Evolutionary conservation across 768 basidiomycete species (phyloP).

Genomic region (Phylloporus sp.): DNA sequence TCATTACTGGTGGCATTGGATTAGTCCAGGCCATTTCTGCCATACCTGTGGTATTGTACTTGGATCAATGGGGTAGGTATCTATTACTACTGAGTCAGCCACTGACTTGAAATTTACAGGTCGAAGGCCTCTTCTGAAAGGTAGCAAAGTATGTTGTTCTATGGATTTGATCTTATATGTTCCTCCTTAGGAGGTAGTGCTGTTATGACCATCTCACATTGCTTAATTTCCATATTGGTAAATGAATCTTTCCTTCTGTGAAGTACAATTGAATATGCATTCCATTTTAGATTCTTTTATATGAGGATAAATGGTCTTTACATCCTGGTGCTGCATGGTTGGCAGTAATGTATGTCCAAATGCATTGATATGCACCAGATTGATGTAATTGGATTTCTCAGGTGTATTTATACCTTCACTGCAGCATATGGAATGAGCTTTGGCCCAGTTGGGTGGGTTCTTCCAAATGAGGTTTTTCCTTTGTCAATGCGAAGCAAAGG

Average conservation of each 20-base stretch:
- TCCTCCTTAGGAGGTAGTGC: conserved; percentile 45
- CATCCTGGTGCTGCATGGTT: conserved; percentile 60
- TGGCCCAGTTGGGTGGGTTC: conserved; percentile 80
- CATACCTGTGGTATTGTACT: conserved; percentile 63
- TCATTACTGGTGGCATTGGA: conserved; percentile 76
- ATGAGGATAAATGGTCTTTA: conserved; percentile 51
- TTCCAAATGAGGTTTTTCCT: conserved; percentile 81
- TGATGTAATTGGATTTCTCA: conserved; percentile 17
- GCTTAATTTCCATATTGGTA: conserved; percentile 61
- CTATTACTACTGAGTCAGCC: background rate
- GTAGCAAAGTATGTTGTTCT: conserved; percentile 19
- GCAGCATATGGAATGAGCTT: conserved; percentile 72
- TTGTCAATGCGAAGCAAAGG: conserved; percentile 75
- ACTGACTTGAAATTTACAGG: conserved; percentile 34
- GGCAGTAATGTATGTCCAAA: conserved; percentile 53
- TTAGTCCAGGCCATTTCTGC: conserved; percentile 75
- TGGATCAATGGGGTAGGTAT: conserved; percentile 56
- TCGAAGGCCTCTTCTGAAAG: conserved; percentile 58
- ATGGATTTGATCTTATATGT: background rate
- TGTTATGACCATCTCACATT: conserved; percentile 61
- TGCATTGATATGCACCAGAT: background rate
- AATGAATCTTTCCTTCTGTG: background rate
- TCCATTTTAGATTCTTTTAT: conserved; percentile 40
- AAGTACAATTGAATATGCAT: background rate
- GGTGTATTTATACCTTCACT: conserved; percentile 70